These are phyloP conservation scores for Auricularia sp. DNA, from an alignment of 768 basidiomycete genomes.

Conservation along the genomic window DNA sequence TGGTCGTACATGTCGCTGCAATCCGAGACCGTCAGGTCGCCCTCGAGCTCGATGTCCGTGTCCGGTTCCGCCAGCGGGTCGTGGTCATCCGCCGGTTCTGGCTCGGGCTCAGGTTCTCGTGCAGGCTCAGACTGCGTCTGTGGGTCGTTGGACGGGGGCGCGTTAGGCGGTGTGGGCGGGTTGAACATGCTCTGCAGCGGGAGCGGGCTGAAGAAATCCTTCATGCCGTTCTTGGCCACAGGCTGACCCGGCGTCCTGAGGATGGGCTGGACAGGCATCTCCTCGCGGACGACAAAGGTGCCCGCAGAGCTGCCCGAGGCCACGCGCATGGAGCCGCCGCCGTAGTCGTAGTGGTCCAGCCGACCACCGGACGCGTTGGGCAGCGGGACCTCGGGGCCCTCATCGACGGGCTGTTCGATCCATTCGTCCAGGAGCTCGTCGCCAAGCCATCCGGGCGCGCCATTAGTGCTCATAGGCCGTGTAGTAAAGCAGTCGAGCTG, in stretches of 20 bases:
- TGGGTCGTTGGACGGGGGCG: background rate
- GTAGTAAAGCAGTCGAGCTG: background rate
- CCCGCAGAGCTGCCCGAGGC: constrained; percentile 36
- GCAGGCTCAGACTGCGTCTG: background rate
- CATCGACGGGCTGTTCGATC: constrained; percentile 40
- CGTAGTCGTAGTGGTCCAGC: constrained; percentile 22
- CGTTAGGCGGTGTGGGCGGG: constrained; percentile 69
- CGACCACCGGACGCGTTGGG: background rate
- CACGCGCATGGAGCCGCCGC: constrained; percentile 20
- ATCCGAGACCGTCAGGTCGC: background rate
- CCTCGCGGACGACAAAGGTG: constrained; percentile 69
- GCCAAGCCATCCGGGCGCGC: constrained; percentile 68
- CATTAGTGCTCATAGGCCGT: background rate
- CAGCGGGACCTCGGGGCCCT: constrained; percentile 25
- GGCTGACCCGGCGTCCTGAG: constrained; percentile 58
- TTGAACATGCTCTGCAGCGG: constrained; percentile 89
- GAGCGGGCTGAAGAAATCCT: constrained; percentile 81
- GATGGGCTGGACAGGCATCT: constrained; percentile 44
- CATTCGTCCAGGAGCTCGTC: constrained; percentile 90
- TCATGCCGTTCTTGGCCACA: constrained; percentile 34
- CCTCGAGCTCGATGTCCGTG: background rate
- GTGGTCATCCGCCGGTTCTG: background rate
- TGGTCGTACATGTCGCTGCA: constrained; percentile 1
- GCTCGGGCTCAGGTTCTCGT: no score
- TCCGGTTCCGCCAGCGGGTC: constrained; percentile 1